Evolutionary conservation across 1,284 basidiomycete species (phyloP).

Genomic region (Sphaerobolus stellatus): DNA sequence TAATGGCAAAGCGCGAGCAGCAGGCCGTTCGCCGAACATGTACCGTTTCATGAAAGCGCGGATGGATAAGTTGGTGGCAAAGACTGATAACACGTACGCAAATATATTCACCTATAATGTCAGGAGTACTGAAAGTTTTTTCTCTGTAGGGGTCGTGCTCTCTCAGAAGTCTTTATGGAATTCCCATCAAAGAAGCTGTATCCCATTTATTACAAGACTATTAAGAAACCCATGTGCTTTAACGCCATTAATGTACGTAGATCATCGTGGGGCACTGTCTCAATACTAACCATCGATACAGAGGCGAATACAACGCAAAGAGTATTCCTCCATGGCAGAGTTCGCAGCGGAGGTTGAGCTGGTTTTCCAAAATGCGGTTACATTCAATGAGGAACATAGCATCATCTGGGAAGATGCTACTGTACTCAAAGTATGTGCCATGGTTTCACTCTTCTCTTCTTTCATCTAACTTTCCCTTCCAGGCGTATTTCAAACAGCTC

Average conservation of each 20-base stretch:
- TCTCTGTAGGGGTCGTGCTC: constrained; percentile 56
- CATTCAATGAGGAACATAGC: constrained; percentile 76
- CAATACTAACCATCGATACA: constrained; percentile 29
- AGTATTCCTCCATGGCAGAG: constrained; percentile 61
- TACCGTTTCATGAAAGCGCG: constrained; percentile 60
- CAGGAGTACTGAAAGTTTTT: background rate
- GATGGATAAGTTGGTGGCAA: constrained; percentile 67
- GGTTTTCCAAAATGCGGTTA: constrained; percentile 88
- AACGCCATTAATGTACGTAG: constrained; percentile 77
- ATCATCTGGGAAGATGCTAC: constrained; percentile 74
- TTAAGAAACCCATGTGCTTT: constrained; percentile 80
- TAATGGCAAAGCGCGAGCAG: constrained; percentile 47
- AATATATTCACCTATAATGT: background rate
- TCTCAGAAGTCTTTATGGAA: constrained; percentile 80
- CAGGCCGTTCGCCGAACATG: constrained; percentile 44
- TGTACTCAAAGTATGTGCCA: constrained; percentile 53
- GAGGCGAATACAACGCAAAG: constrained; percentile 77
- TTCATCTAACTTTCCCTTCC: constrained; percentile 11
- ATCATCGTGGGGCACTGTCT: background rate
- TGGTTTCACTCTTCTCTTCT: constrained; percentile 6
- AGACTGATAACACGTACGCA: constrained; percentile 63
- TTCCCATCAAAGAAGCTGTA: constrained; percentile 79
- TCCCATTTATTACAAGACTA: constrained; percentile 83
- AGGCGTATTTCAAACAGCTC: constrained; percentile 70
- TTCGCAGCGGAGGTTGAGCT: constrained; percentile 87